These are phyloP conservation scores for Cutaneotrichosporon mucoides DNA, from an alignment of 1,284 basidiomycete genomes.

Conservation along the genomic window DNA sequence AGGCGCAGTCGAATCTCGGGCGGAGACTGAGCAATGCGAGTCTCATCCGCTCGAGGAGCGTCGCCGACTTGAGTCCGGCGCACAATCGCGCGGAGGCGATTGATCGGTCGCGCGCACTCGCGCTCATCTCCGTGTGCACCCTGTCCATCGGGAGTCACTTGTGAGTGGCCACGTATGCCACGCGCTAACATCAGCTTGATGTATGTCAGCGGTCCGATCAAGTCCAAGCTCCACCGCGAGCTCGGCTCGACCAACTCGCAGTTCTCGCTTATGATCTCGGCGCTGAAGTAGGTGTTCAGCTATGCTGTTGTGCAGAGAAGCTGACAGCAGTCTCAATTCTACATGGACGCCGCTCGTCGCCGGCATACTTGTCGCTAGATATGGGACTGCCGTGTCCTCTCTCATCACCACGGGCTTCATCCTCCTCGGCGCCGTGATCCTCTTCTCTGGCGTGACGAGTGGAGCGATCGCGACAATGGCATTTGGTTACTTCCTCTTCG, in stretches of 20 bases:
- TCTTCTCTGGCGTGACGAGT: conserved; percentile 23
- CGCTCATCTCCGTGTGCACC: conserved; percentile 67
- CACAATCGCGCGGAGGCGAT: neutral
- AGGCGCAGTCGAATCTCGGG: neutral
- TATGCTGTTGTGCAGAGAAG: neutral
- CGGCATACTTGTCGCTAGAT: conserved; percentile 61
- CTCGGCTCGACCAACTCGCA: conserved; percentile 70
- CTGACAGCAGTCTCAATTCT: conserved; percentile 58
- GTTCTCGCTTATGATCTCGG: conserved; percentile 69
- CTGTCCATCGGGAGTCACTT: conserved; percentile 71
- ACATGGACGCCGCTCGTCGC: conserved; percentile 76
- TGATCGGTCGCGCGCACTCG: conserved; percentile 33
- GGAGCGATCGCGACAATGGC: conserved; percentile 26
- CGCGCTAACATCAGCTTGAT: conserved; percentile 55
- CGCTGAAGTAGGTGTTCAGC: conserved; percentile 49
- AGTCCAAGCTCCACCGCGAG: conserved; percentile 65
- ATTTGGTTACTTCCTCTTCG: conserved; percentile 59
- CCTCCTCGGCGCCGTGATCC: conserved; percentile 55
- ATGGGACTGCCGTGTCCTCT: conserved; percentile 53
- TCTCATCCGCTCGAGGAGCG: conserved; percentile 10
- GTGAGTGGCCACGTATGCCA: conserved; percentile 48
- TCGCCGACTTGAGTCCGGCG: conserved; percentile 1
- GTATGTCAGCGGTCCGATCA: conserved; percentile 68
- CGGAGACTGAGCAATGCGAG: conserved; percentile 13
- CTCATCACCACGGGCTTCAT: conserved; percentile 68